phyloP scores from a whole-genome alignment of 495 filamentous ascomycete species.

The Choiromyces venosus region DNA sequence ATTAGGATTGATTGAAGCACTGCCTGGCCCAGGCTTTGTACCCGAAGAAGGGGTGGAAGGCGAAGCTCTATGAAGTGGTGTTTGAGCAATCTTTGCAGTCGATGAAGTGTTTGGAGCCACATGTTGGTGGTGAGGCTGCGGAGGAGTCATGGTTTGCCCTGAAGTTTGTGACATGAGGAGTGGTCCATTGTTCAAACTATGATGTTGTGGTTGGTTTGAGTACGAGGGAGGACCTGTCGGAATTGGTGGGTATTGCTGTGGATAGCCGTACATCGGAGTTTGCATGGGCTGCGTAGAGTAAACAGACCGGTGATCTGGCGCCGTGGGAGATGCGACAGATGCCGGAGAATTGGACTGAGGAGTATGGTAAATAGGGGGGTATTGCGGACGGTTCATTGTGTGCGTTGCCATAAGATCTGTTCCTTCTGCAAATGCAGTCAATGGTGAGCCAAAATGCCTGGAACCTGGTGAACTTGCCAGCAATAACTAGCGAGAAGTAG shows the following conservation, averaged over 20 bases:
- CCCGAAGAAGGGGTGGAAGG: constrained; percentile 45
- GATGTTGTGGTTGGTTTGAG: constrained; percentile 66
- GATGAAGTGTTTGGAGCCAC: constrained; percentile 53
- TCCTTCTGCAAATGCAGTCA: constrained; percentile 53
- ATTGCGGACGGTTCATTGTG: constrained; percentile 73
- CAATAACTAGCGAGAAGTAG: constrained; percentile 6
- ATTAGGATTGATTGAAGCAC: constrained; percentile 66
- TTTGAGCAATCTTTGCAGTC: constrained; percentile 52
- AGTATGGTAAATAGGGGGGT: constrained; percentile 92
- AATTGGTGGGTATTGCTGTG: constrained; percentile 66
- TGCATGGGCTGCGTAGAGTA: constrained; percentile 77
- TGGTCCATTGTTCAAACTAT: constrained; percentile 58
- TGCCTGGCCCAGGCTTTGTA: constrained; percentile 48
- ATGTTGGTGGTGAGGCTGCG: constrained; percentile 55
- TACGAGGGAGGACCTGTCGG: constrained; percentile 64
- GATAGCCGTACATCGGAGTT: constrained; percentile 71
- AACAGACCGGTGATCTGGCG: constrained; percentile 77
- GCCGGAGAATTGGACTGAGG: constrained; percentile 93
- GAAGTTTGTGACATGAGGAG: constrained; percentile 66
- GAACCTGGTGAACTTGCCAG: neutral
- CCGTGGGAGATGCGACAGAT: constrained; percentile 86
- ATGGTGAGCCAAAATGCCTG: constrained; percentile 38
- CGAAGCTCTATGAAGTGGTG: constrained; percentile 45
- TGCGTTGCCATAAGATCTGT: constrained; percentile 92
- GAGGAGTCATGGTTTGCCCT: constrained; percentile 53